Evolutionary conservation across 805 yeast genomes (phyloP).

Genomic region (Yarrowia divulgata): DNA sequence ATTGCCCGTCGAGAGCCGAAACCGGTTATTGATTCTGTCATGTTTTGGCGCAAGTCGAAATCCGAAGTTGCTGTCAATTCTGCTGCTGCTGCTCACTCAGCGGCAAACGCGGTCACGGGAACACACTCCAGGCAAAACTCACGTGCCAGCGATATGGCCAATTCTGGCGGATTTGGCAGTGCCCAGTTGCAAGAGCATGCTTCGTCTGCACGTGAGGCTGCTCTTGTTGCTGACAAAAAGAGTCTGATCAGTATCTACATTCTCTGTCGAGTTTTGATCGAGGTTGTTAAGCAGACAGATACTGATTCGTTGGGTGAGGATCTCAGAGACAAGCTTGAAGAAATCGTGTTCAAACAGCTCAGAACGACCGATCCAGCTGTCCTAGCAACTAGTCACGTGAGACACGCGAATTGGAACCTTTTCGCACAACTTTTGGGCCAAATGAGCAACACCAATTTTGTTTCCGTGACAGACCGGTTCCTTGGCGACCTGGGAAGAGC

Average conservation of each 20-base stretch:
- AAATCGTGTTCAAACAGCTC: slow-evolving; percentile 88
- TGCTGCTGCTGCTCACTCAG: slow-evolving; percentile 59
- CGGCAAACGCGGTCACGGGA: slow-evolving; percentile 45
- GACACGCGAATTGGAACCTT: slow-evolving; percentile 92
- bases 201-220: slow-evolving; percentile 55
- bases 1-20: slow-evolving; percentile 90
- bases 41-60: slow-evolving; percentile 97
- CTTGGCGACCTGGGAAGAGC: slow-evolving; percentile 89
- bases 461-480: slow-evolving; percentile 90
- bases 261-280: slow-evolving; percentile 88
- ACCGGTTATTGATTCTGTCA: slow-evolving; percentile 95
- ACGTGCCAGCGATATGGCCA: slow-evolving; percentile 19
- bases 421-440: slow-evolving; percentile 88
- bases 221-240: slow-evolving; percentile 84
- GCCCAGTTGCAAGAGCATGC: slow-evolving; percentile 37
- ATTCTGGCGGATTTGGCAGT: slow-evolving; percentile 29
- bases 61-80: slow-evolving; percentile 81
- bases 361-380: slow-evolving; percentile 82
- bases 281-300: slow-evolving; percentile 88
- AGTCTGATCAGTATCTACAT: slow-evolving; percentile 87
- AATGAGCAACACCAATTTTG: slow-evolving; percentile 84
- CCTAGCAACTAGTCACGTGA: slow-evolving; percentile 70
- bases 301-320: slow-evolving; percentile 77
- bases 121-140: slow-evolving; percentile 22
- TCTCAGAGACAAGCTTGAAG: slow-evolving; percentile 83